Evolutionary conservation across 1,284 basidiomycete species (phyloP).

Genomic region (Cryptococcus sp.): DNA sequence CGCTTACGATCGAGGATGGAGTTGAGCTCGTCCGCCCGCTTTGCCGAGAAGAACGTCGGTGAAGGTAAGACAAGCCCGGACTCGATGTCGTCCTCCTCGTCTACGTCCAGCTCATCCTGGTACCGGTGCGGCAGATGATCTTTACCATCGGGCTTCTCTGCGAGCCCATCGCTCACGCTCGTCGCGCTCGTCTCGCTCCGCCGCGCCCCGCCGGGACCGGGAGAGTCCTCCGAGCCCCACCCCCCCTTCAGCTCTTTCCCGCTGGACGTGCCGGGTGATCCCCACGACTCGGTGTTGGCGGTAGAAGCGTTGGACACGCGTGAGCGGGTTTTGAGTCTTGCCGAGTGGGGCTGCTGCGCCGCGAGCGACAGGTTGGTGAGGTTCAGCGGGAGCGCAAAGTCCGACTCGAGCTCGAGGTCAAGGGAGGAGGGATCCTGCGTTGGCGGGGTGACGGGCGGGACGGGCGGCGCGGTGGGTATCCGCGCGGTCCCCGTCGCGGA

Average conservation of each 20-base stretch:
- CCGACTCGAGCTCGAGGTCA: slow-evolving; percentile 33
- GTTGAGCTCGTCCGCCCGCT: slow-evolving; percentile 38
- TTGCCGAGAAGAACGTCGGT: slow-evolving; percentile 36
- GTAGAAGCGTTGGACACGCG: slow-evolving; percentile 35
- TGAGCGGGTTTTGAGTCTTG: slow-evolving; percentile 16
- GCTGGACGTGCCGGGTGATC: slow-evolving; percentile 25
- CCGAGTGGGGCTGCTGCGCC: slow-evolving; percentile 20
- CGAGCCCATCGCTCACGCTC: slow-evolving; percentile 35
- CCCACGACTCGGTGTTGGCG: slow-evolving; percentile 30
- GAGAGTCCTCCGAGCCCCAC: slow-evolving; percentile 29
- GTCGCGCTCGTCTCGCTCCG: slow-evolving; percentile 38
- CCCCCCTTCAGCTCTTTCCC: slow-evolving; percentile 23
- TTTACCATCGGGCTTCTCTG: slow-evolving; percentile 2
- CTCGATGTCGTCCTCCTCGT: slow-evolving; percentile 44
- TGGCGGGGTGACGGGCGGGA: slow-evolving; percentile 6
- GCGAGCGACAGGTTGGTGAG: slow-evolving; percentile 41
- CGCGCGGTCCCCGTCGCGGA: too few species aligned
- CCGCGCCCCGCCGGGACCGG: slow-evolving; percentile 18
- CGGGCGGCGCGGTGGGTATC: neutral
- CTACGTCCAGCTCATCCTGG: slow-evolving; percentile 9
- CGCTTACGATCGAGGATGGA: slow-evolving; percentile 44
- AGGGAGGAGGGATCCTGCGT: slow-evolving; percentile 4
- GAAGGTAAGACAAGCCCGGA: slow-evolving; percentile 39
- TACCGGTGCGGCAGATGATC: neutral
- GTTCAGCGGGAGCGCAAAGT: slow-evolving; percentile 43